phyloP scores from a whole-genome alignment of 768 basidiomycete genomes.

The Cystobasidium tubakii region DNA sequence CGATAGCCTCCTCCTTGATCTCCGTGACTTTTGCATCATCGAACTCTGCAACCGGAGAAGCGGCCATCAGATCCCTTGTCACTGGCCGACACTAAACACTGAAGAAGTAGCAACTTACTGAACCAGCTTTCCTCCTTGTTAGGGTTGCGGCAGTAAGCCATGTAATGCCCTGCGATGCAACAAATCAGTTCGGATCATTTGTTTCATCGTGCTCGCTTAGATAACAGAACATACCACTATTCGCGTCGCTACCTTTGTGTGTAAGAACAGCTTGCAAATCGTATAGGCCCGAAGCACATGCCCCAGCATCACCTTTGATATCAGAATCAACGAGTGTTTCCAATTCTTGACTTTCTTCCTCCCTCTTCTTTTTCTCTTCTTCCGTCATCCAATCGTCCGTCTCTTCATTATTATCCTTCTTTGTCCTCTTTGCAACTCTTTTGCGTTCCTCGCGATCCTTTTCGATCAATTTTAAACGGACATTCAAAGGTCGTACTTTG shows the following conservation, averaged over 20 bases:
- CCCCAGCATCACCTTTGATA: slow-evolving; percentile 63
- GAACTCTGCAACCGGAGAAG: slow-evolving; percentile 14
- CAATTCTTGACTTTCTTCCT: slow-evolving; percentile 63
- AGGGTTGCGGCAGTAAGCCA: neutral
- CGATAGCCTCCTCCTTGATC: slow-evolving; percentile 24
- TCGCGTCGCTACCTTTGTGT: slow-evolving; percentile 92
- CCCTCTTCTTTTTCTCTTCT: slow-evolving; percentile 59
- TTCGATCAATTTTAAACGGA: slow-evolving; percentile 70
- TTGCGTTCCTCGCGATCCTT: slow-evolving; percentile 75
- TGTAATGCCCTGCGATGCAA: slow-evolving; percentile 22
- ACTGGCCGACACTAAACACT: too few relatives aligned
- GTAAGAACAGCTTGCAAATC: slow-evolving; percentile 94
- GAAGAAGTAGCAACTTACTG: slow-evolving; percentile 5
- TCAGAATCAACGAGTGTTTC: slow-evolving; percentile 61
- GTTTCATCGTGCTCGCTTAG: too few relatives aligned
- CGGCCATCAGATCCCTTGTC: neutral
- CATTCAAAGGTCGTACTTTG: slow-evolving; percentile 65
- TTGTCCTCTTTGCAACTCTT: slow-evolving; percentile 65
- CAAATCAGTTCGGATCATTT: neutral
- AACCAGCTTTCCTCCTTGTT: slow-evolving; percentile 33
- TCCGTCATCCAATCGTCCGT: slow-evolving; percentile 37
- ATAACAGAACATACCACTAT: slow-evolving; percentile 48
- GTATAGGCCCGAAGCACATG: slow-evolving; percentile 74
- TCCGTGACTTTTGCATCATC: slow-evolving; percentile 32
- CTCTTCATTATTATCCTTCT: slow-evolving; percentile 41